Evolutionary conservation across 192 early-diverging fungal genomes (phyloP), one percentile per base, ranked within the genome.

Genomic region (Phlyctochytrium planicorne): DNA sequence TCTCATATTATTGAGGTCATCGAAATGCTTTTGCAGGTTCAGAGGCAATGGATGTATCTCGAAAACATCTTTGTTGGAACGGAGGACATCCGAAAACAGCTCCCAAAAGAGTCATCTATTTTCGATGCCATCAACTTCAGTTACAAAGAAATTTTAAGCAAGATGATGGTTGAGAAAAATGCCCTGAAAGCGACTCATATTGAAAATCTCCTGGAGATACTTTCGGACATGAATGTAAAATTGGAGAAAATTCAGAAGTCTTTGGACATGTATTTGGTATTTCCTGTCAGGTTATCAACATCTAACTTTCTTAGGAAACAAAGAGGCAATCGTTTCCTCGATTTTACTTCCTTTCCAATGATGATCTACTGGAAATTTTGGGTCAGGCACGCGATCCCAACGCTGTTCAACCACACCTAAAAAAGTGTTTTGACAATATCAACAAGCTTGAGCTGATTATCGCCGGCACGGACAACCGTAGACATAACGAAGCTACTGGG

Each of bases 221-320:
- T 87, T 16, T 73, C 60, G 3, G 82, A 87, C 60, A 86, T 82
- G 79, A 87, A 87, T 65, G 36, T 55, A n/a, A 77, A 84, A 40
- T 75, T 86, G 25, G 84, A 86, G 69, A 86, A 86, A 63, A 81
- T 86, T 35, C 84, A 86, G 52, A 86, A 86, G 69, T 84, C 77
- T 2, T 69, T 86, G 1, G 84, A 86, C 40, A 84, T 84, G 80
- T 86, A 86, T 68, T 70, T 86, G 55, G 70, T 72, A 52, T n/a
- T 36, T 50, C n/a, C 25, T 59, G 1, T 59, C 69, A 24, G 27
- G 17, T 0, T 65, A 52, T 52, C 0, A 55, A 59, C 24, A 29
- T 1, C 36, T 12, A 65, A 53, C 37, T 35, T 40, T 60, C 2
- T 27, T n/a, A 72, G 70, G 83, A 86, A 75, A 84, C 83, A 0